These are phyloP conservation scores for Penicillium paradoxum DNA, from an alignment of 495 filamentous ascomycete genomes.

Conservation along the genomic window DNA sequence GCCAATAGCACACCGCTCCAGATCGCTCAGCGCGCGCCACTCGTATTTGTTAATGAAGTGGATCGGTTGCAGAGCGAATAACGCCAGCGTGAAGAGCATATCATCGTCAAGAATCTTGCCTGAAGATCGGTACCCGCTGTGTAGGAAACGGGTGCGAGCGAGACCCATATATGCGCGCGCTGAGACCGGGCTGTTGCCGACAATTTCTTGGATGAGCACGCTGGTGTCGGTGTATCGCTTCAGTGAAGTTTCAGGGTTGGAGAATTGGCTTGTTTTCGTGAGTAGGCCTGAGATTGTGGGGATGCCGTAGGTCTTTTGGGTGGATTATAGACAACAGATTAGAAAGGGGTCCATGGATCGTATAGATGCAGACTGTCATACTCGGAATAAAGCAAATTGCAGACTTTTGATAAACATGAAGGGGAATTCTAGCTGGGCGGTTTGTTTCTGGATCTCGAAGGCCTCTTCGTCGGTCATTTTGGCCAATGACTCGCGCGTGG, in stretches of 20 bases:
- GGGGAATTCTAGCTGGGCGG: conserved; percentile 54
- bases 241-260: conserved; percentile 42
- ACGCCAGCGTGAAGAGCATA: conserved; percentile 61
- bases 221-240: conserved; percentile 64
- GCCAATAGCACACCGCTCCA: conserved; percentile 62
- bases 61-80: conserved; percentile 57
- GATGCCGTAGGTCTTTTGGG: conserved; percentile 57
- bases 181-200: conserved; percentile 42
- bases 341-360: no score
- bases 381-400: conserved; percentile 63
- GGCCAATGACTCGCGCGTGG: conserved; percentile 49
- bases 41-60: conserved; percentile 56
- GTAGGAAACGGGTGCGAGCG: conserved; percentile 63
- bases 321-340: neutral
- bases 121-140: conserved; percentile 51
- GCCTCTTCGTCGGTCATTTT: conserved; percentile 62
- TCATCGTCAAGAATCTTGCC: conserved; percentile 61
- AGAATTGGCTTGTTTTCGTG: conserved; percentile 54
- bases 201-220: conserved; percentile 54
- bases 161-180: conserved; percentile 47
- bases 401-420: conserved; percentile 50
- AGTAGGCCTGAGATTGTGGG: conserved; percentile 57
- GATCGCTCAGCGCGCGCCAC: conserved; percentile 56
- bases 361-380: conserved; percentile 11
- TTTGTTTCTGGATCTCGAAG: conserved; percentile 46